Conservation (phyloP, 2,329 filamentous ascomycete genomes). For the Lasiodiplodia gonubiensis region DNA sequence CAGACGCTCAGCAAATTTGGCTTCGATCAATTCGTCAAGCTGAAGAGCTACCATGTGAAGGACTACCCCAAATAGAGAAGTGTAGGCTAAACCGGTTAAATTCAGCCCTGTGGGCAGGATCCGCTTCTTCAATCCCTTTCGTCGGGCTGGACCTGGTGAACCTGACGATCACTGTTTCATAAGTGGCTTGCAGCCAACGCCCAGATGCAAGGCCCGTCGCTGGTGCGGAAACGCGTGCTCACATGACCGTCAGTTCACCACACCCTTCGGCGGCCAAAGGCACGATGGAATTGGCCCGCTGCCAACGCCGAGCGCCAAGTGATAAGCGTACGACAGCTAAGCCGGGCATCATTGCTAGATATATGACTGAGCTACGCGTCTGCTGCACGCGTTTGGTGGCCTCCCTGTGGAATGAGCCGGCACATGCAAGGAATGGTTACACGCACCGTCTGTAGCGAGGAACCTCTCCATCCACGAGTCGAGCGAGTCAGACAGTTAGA, state of each 20-base stretch:
- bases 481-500: not conserved
- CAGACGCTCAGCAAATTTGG: slow-evolving; percentile 88
- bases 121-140: slow-evolving; percentile 5
- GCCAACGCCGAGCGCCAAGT: slow-evolving; percentile 28
- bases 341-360: slow-evolving; percentile 13
- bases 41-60: slow-evolving; percentile 96
- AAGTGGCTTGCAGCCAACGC: slow-evolving; percentile 2
- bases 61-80: slow-evolving; percentile 64
- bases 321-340: slow-evolving; percentile 25
- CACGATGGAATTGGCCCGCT: slow-evolving; percentile 22
- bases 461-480: slow-evolving; percentile 24
- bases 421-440: slow-evolving; percentile 34
- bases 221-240: slow-evolving; percentile 35
- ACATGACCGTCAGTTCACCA: slow-evolving; percentile 31
- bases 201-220: slow-evolving; percentile 24
- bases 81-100: slow-evolving; percentile 19
- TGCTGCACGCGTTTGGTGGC: slow-evolving; percentile 24
- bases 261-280: slow-evolving; percentile 3
- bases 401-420: slow-evolving; percentile 30
- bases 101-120: slow-evolving; percentile 18
- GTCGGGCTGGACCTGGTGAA: slow-evolving; percentile 1
- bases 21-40: slow-evolving; percentile 93
- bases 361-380: slow-evolving; percentile 28
- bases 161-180: slow-evolving; percentile 17
- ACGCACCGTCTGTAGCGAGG: slow-evolving; percentile 5